Conservation (phyloP, 1,139 yeast genomes). For the Yamadazyma jaroonii region DNA sequence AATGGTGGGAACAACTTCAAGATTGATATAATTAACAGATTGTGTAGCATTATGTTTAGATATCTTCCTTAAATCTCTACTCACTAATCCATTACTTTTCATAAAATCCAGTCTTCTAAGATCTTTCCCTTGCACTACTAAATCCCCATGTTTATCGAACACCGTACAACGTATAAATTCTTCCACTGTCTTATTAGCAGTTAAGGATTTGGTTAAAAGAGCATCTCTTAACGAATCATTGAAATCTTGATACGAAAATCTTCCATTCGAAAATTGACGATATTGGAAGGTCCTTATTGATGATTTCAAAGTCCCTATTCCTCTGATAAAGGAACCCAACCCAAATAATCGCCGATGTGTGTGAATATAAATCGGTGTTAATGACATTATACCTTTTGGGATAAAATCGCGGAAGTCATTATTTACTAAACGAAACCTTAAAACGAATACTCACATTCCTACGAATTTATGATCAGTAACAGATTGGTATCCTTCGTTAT, state of each 20-base stretch:
- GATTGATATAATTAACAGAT: slow-evolving; percentile 20
- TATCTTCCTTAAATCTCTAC: slow-evolving; percentile 43
- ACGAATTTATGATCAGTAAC: not conserved
- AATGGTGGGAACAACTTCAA: slow-evolving; percentile 45
- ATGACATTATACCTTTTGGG: no score
- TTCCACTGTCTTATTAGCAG: slow-evolving; percentile 21
- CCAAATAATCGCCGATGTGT: no score
- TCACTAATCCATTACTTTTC: slow-evolving; percentile 32
- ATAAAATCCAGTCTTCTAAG: slow-evolving; percentile 35
- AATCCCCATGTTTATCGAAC: slow-evolving; percentile 34
- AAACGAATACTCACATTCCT: not conserved
- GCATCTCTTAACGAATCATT: slow-evolving; percentile 20
- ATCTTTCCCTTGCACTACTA: slow-evolving; percentile 40
- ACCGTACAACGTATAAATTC: slow-evolving; percentile 59
- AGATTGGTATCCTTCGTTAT: not conserved
- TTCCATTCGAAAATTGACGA: not conserved
- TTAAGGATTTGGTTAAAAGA: slow-evolving; percentile 20
- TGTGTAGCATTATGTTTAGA: slow-evolving; percentile 21
- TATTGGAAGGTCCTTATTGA: no score
- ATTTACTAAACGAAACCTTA: not conserved
- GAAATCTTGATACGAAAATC: no score
- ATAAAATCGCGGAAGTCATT: slow-evolving; percentile 1
- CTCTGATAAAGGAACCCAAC: no score
- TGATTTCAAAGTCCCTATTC: no score
- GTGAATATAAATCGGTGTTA: no score